A percentile compares a stretch with the other conserved stretches of the same genome.
These are phyloP conservation scores for Neonectria ditissima DNA, from an alignment of 2,329 filamentous ascomycete genomes.

Conservation along the genomic window DNA sequence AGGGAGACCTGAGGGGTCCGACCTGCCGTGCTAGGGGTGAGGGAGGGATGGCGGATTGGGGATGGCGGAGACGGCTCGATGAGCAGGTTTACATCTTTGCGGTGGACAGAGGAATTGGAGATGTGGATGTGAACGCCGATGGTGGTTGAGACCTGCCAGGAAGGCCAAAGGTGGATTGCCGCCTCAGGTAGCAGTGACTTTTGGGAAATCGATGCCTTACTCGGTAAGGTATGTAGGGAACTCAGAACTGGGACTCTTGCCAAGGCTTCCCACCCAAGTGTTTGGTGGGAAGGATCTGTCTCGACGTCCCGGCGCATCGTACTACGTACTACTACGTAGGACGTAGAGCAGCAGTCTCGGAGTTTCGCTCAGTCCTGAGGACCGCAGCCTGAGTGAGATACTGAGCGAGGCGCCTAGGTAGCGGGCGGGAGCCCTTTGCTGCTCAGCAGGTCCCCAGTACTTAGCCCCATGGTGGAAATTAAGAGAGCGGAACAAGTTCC, in stretches of 20 bases:
- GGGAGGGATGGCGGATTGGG: conserved; percentile 16
- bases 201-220: conserved; percentile 16
- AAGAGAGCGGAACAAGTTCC: conserved; percentile 2
- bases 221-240: background rate
- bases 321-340: too few species aligned
- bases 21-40: conserved; percentile 4
- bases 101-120: conserved; percentile 11
- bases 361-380: conserved; percentile 17
- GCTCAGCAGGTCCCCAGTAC: conserved; percentile 15
- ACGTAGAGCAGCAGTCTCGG: background rate
- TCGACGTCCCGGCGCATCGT: conserved; percentile 14
- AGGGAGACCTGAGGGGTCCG: conserved; percentile 15
- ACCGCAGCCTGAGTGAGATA: conserved; percentile 7
- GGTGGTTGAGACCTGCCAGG: conserved; percentile 14
- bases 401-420: background rate
- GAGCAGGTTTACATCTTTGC: conserved; percentile 2
- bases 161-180: background rate
- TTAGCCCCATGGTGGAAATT: conserved; percentile 9
- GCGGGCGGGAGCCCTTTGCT: conserved; percentile 4
- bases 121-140: conserved; percentile 17
- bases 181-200: conserved; percentile 14
- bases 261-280: too few species aligned
- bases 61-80: conserved; percentile 1
- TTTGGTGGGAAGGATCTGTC: conserved; percentile 7
- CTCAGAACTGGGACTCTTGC: background rate